Conservation (phyloP, 2,329 filamentous ascomycete species). For the Gaeumannomyces sp. region DNA sequence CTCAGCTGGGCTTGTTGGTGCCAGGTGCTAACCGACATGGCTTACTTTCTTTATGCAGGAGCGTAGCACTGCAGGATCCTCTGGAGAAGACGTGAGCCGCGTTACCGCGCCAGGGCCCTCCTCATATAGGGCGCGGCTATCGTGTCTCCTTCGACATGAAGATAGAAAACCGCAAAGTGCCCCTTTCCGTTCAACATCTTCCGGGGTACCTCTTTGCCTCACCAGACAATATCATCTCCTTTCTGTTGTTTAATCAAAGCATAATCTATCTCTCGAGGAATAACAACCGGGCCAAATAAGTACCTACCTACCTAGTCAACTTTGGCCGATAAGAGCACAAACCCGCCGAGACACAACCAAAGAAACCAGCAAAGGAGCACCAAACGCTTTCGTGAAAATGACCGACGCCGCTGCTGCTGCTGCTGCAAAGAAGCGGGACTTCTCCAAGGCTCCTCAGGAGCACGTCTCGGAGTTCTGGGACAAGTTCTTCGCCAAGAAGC, state of each 20-base stretch:
- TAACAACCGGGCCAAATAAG: too few species aligned
- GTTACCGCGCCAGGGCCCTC: too few species aligned
- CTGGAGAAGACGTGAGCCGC: neutral
- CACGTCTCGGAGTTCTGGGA: conserved; percentile 35
- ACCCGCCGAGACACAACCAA: too few species aligned
- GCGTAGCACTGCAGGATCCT: neutral
- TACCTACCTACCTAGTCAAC: too few species aligned
- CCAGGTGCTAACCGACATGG: neutral
- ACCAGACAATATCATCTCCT: too few species aligned
- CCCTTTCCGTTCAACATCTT: neutral
- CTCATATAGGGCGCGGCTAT: neutral
- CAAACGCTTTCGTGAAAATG: neutral
- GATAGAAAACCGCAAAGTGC: neutral
- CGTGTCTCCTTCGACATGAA: neutral
- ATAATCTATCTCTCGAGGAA: too few species aligned
- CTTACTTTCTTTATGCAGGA: neutral
- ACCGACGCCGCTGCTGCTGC: neutral
- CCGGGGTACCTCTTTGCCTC: too few species aligned
- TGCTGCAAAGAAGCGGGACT: conserved; percentile 9
- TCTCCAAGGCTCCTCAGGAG: conserved; percentile 31
- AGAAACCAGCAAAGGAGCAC: neutral
- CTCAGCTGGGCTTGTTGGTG: neutral
- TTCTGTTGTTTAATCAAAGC: too few species aligned
- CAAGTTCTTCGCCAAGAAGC: conserved; percentile 33
- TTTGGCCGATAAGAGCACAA: too few species aligned